Conservation (phyloP, 495 filamentous ascomycete species). For the Oleoguttula mirabilis region DNA sequence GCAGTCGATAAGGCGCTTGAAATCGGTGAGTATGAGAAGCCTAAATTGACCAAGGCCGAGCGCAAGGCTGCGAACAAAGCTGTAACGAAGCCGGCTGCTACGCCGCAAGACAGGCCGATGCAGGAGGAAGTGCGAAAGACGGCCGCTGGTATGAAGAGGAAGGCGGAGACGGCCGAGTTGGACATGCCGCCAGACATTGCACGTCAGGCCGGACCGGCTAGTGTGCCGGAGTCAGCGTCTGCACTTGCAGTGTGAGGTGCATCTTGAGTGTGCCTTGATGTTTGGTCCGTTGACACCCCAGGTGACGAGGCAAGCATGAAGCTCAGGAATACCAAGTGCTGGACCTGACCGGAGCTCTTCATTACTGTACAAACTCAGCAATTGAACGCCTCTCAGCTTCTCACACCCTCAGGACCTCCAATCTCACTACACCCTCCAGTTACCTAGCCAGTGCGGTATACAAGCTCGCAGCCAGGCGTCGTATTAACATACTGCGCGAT, state of each 20-base stretch:
- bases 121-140: slow-evolving; percentile 1
- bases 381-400: no score
- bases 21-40: slow-evolving; percentile 31
- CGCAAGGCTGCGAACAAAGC: slow-evolving; percentile 41
- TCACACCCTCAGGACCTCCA: no score
- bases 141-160: slow-evolving; percentile 15
- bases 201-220: slow-evolving; percentile 8
- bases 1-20: slow-evolving; percentile 53
- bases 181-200: slow-evolving; percentile 20
- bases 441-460: no score
- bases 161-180: slow-evolving; percentile 12
- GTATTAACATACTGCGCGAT: no score
- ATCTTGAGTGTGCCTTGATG: no score
- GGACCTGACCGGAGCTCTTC: no score
- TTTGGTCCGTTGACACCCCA: no score
- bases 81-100: neutral
- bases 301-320: no score
- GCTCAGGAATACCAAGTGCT: no score
- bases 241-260: slow-evolving; percentile 8
- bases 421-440: no score
- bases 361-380: no score
- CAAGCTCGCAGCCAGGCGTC: no score
- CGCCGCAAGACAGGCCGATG: neutral
- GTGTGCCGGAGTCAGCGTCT: slow-evolving; percentile 9
- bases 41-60: slow-evolving; percentile 39